Conservation (phyloP, 768 basidiomycete species). For the Daedaleopsis sinensis region DNA sequence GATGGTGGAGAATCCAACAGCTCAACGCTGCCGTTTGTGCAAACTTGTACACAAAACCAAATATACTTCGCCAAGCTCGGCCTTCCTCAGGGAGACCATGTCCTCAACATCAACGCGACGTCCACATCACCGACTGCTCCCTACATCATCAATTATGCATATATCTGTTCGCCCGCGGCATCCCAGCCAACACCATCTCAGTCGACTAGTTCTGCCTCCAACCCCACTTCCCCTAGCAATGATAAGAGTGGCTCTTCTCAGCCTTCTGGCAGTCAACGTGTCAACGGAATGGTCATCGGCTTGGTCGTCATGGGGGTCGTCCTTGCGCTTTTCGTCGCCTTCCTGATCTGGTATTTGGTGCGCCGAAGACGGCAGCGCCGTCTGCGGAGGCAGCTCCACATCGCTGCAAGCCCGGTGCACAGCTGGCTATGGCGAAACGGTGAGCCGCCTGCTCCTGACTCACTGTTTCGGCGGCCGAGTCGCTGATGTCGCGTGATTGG, state of each 20-base stretch:
- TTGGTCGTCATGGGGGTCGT: constrained; percentile 16
- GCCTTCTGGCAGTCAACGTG: too few species aligned
- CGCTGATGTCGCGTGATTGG: background rate
- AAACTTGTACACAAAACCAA: constrained; percentile 39
- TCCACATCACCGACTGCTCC: constrained; percentile 34
- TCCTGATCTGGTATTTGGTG: constrained; percentile 7
- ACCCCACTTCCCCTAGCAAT: too few species aligned
- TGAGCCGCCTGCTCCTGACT: constrained; percentile 1
- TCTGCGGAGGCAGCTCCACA: constrained; percentile 7
- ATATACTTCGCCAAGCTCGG: constrained; percentile 42
- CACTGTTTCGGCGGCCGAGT: background rate
- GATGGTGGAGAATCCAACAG: constrained; percentile 34
- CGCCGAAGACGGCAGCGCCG: constrained; percentile 5
- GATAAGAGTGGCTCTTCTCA: too few species aligned
- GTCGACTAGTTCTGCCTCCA: background rate
- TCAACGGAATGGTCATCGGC: constrained; percentile 18
- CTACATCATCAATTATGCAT: constrained; percentile 45
- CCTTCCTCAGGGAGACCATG: constrained; percentile 36
- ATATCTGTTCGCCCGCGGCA: constrained; percentile 28
- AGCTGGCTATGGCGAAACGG: constrained; percentile 24
- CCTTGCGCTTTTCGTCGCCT: constrained; percentile 9
- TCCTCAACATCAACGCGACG: constrained; percentile 43
- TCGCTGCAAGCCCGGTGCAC: constrained; percentile 19
- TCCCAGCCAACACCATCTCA: background rate
- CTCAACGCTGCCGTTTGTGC: constrained; percentile 42